Base-by-base conservation (phyloP, 2,329 filamentous ascomycete genomes). In the Xylariaceae sp. region DNA sequence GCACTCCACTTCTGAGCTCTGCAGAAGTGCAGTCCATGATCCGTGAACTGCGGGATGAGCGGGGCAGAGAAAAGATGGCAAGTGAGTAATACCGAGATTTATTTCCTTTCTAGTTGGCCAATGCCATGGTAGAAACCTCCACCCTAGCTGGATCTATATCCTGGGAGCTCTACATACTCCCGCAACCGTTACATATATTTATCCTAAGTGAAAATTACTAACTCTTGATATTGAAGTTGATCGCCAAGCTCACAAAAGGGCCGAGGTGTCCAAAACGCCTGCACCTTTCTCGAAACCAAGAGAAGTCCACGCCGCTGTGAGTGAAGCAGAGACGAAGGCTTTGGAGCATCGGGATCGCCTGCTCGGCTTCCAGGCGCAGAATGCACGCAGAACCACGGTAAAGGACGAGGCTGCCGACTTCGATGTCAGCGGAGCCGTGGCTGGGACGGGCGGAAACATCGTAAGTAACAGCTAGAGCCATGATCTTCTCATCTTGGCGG, bases 21-120 rank as follows among this genome's bases (percentile, higher is more conserved):
- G 77, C 83, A 3, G 92, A 98, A 52, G 85, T 96, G 8, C 89
- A 96, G 67, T 86, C 84, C 29, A 96, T 99, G 85, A 89, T 98
- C 45, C 83, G 84, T 23, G 88, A 94, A 67, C 81, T 99, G 11
- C 87, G 88, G 34, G 89, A 91, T 49, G 94, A 98, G 76, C 86
- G 93, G 4, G 94, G 93, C 2, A 86, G 88, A 55, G 94, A 97
- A 76, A 90, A 87, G 68, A 92, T 92, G 89, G 87, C 88, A 0
- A 49, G 59, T 61, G 29, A 61, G 59, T 59, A 23, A 9, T 29
- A 28, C 11, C 3, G 16, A 23, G 5, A 4, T 19, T 16, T 23
- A 21, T 3, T 43, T 28, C 11, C 23, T 9, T 28, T 28, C 7
- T 29, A n/a, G n/a, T n/a, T n/a, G n/a, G n/a, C n/a, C n/a, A n/a